A percentile compares a stretch with the other conserved stretches of the same genome.
These are phyloP conservation scores for Termitomyces sp. DNA, from an alignment of 768 basidiomycete genomes.

Conservation along the genomic window DNA sequence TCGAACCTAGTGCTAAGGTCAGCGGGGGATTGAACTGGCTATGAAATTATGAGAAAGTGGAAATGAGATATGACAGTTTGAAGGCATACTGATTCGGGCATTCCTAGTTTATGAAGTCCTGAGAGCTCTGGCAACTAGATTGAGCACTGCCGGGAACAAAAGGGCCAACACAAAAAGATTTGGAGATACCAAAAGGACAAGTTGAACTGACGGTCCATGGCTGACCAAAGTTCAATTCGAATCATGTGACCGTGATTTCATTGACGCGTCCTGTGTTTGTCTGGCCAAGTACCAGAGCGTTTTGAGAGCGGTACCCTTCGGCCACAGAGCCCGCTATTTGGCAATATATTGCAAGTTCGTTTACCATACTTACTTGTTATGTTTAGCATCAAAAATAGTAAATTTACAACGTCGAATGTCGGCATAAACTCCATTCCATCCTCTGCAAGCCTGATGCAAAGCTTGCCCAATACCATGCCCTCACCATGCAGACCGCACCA, in stretches of 20 bases:
- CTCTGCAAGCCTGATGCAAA: no score
- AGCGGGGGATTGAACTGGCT: conserved; percentile 8
- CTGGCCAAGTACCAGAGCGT: no score
- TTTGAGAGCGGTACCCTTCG: no score
- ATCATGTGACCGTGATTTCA: conserved; percentile 14
- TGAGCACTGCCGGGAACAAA: background rate
- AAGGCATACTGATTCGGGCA: conserved; percentile 6
- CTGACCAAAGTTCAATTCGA: background rate
- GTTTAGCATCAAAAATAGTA: no score
- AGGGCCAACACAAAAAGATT: background rate
- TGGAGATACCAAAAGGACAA: background rate
- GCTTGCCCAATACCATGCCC: no score
- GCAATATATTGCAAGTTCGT: no score
- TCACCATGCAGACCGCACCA: no score
- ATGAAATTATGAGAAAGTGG: background rate
- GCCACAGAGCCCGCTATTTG: no score
- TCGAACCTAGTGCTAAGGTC: conserved; percentile 10
- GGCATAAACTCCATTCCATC: no score
- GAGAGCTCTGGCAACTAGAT: background rate
- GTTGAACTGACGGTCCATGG: background rate
- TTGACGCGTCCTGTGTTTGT: background rate
- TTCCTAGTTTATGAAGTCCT: background rate
- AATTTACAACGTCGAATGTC: no score
- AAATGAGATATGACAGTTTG: background rate
- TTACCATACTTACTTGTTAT: no score